Evolutionary conservation across 139 green algal species (phyloP).

Genomic region (Picochlorum sp.): DNA sequence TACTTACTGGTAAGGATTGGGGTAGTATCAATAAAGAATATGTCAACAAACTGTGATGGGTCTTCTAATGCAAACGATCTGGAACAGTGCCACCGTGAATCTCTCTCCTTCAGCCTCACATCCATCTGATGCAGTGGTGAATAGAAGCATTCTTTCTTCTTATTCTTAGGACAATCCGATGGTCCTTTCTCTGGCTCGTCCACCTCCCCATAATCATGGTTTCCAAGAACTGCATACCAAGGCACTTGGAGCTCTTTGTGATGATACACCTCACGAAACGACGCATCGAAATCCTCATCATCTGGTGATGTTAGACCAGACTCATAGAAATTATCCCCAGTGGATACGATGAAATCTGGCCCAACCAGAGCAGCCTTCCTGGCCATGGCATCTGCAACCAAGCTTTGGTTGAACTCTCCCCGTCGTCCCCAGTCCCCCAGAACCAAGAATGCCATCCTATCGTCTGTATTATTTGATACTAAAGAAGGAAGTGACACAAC

Average conservation of each 20-base stretch:
- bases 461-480: neutral
- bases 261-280: slow-evolving; percentile 4
- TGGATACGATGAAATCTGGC: slow-evolving; percentile 15
- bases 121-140: slow-evolving; percentile 31
- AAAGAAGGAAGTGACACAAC: neutral
- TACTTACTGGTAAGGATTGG: slow-evolving; percentile 43
- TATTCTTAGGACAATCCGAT: slow-evolving; percentile 15
- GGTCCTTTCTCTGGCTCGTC: neutral
- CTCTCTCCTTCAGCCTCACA: slow-evolving; percentile 18
- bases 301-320: neutral
- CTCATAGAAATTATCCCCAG: slow-evolving; percentile 18
- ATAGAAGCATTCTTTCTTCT: slow-evolving; percentile 7
- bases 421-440: slow-evolving; percentile 20
- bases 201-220: slow-evolving; percentile 50
- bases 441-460: neutral
- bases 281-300: slow-evolving; percentile 9
- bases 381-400: slow-evolving; percentile 18
- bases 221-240: slow-evolving; percentile 62
- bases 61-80: slow-evolving; percentile 22
- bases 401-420: slow-evolving; percentile 16
- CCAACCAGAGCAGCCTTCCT: slow-evolving; percentile 4
- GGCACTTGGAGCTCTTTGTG: slow-evolving; percentile 22
- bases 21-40: slow-evolving; percentile 67
- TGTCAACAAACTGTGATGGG: slow-evolving; percentile 25
- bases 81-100: slow-evolving; percentile 50